These are phyloP conservation scores for Suillus occidentalis DNA, from an alignment of 768 basidiomycete genomes.

Conservation along the genomic window DNA sequence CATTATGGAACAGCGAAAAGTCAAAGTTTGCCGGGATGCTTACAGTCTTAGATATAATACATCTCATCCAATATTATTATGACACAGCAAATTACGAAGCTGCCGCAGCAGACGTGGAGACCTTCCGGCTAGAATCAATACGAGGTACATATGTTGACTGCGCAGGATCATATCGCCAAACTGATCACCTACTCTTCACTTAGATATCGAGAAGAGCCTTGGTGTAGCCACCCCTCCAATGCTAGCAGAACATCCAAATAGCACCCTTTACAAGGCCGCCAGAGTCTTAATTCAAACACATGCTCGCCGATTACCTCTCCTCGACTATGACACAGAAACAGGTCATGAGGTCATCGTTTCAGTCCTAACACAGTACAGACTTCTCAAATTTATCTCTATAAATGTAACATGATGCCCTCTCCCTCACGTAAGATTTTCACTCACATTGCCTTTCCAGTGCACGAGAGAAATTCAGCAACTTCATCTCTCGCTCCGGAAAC, in stretches of 20 bases:
- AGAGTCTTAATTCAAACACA: slow-evolving; percentile 92
- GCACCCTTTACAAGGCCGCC: slow-evolving; percentile 88
- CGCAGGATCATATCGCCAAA: slow-evolving; percentile 8
- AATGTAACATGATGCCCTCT: slow-evolving; percentile 57
- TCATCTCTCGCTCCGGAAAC: slow-evolving; percentile 75
- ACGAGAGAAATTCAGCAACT: slow-evolving; percentile 80
- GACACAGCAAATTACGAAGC: slow-evolving; percentile 77
- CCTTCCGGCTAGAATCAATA: slow-evolving; percentile 83
- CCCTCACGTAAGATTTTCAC: slow-evolving; percentile 7
- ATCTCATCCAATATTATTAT: slow-evolving; percentile 98
- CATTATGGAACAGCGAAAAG: slow-evolving; percentile 94
- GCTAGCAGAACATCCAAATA: slow-evolving; percentile 82
- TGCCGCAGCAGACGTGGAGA: slow-evolving; percentile 89
- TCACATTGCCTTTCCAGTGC: slow-evolving; percentile 54
- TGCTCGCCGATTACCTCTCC: slow-evolving; percentile 89
- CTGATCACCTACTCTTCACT: slow-evolving; percentile 32
- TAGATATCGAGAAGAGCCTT: slow-evolving; percentile 88
- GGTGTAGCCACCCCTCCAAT: slow-evolving; percentile 92
- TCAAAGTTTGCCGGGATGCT: slow-evolving; percentile 98
- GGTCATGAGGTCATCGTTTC: slow-evolving; percentile 95
- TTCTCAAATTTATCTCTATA: slow-evolving; percentile 97
- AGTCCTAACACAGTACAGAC: slow-evolving; percentile 94
- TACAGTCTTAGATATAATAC: slow-evolving; percentile 98
- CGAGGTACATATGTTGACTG: slow-evolving; percentile 58
- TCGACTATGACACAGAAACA: slow-evolving; percentile 91